Evolutionary conservation across 306 rosid species (phyloP).

Genomic region (Quercus berberidifolia): DNA sequence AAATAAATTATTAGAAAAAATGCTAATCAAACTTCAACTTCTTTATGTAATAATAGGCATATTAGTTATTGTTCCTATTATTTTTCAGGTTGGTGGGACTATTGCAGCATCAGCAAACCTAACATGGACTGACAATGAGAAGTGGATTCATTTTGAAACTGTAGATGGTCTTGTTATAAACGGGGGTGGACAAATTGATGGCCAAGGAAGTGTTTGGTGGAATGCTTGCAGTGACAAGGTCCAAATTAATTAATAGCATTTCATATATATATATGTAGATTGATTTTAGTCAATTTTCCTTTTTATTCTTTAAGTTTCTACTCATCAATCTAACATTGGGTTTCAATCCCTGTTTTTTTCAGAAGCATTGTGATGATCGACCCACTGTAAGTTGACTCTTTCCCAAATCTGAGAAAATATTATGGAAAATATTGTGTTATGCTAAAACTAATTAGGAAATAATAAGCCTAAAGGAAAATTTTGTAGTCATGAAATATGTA

Average conservation of each 20-base stretch:
- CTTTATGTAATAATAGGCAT: too few species aligned
- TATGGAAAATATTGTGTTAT: too few species aligned
- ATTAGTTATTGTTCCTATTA: neutral
- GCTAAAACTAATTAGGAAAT: too few species aligned
- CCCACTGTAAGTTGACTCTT: neutral
- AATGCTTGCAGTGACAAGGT: neutral
- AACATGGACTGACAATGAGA: constrained; percentile 8
- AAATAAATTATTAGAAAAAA: too few species aligned
- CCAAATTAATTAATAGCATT: constrained; percentile 7
- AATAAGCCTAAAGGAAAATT: too few species aligned
- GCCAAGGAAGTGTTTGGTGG: constrained; percentile 62
- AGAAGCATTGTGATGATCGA: neutral
- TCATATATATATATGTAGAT: neutral
- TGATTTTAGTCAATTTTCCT: neutral
- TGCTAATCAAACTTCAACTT: too few species aligned
- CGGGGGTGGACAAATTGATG: constrained; percentile 45
- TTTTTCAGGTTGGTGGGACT: constrained; percentile 30
- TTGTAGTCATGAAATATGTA: too few species aligned
- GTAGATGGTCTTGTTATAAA: constrained; percentile 29
- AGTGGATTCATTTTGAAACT: constrained; percentile 16
- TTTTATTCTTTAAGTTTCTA: neutral
- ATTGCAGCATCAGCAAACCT: constrained; percentile 24
- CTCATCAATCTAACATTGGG: neutral
- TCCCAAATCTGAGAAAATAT: neutral
- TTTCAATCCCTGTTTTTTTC: neutral